phyloP scores from a whole-genome alignment of 1,284 basidiomycete genomes.

The Moesziomyces sp. region DNA sequence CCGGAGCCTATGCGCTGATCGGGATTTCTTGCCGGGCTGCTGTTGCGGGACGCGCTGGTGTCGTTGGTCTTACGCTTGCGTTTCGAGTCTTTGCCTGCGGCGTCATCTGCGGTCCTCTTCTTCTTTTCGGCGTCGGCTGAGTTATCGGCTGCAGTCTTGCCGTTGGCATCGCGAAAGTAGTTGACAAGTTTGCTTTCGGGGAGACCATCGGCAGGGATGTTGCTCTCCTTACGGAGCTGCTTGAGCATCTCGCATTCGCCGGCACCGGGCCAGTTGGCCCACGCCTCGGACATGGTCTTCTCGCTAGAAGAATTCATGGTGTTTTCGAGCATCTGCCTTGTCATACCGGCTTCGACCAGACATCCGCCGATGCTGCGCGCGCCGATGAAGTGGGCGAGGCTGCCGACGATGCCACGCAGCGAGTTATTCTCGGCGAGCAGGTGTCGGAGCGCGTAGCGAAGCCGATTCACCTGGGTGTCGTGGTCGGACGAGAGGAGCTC shows the following conservation, averaged over 20 bases:
- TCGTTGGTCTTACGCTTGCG: conserved; percentile 37
- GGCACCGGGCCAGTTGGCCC: conserved; percentile 61
- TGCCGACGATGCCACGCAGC: conserved; percentile 49
- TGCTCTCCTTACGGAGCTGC: conserved; percentile 54
- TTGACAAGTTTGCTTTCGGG: conserved; percentile 51
- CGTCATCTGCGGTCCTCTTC: conserved; percentile 25
- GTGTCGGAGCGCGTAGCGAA: conserved; percentile 52
- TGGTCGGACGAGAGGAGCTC: conserved; percentile 62
- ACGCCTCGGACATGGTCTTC: conserved; percentile 57
- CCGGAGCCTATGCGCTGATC: background rate
- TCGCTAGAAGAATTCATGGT: conserved; percentile 50
- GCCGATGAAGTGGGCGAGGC: conserved; percentile 57
- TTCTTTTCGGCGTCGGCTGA: conserved; percentile 20
- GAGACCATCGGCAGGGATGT: conserved; percentile 59
- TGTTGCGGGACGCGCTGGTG: background rate
- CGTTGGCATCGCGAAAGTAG: conserved; percentile 22
- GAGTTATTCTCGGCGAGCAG: conserved; percentile 61
- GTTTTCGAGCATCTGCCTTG: conserved; percentile 41
- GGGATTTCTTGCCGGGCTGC: no score
- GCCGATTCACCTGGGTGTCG: conserved; percentile 60
- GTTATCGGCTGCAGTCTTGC: background rate
- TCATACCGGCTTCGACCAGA: conserved; percentile 45
- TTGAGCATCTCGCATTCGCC: conserved; percentile 54
- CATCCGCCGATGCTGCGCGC: conserved; percentile 50
- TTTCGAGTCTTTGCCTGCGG: conserved; percentile 15